Conservation (phyloP, 257 asterid genomes). For the Solanum sparsipilum region DNA sequence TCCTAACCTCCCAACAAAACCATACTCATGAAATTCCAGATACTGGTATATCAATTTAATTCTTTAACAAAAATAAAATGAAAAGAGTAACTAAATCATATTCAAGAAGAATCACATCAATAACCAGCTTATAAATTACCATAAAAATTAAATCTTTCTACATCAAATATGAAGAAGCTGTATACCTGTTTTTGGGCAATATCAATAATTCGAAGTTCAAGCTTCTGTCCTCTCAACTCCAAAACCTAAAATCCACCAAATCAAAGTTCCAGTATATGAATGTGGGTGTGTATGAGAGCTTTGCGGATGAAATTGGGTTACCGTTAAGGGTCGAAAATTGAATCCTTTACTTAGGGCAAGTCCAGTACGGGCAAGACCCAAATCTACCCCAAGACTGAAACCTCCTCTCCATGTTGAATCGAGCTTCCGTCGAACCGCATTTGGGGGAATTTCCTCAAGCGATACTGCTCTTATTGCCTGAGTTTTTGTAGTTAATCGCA, state of each 20-base stretch:
- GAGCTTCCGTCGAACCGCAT: conserved; percentile 48
- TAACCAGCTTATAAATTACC: background rate
- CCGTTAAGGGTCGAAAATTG: conserved; percentile 67
- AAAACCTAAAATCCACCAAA: conserved; percentile 36
- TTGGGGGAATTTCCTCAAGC: conserved; percentile 61
- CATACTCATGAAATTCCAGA: background rate
- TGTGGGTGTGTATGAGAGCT: background rate
- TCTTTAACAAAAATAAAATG: background rate
- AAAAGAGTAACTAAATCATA: background rate
- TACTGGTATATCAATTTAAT: background rate
- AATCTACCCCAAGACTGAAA: conserved; percentile 81
- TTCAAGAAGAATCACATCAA: background rate
- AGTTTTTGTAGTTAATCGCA: background rate
- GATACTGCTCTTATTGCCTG: conserved; percentile 1
- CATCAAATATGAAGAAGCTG: background rate
- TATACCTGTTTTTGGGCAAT: conserved; percentile 66
- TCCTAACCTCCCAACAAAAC: conserved; percentile 32
- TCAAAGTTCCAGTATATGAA: background rate
- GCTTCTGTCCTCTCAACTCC: conserved; percentile 79
- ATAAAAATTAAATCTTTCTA: background rate
- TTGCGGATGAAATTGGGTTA: conserved; percentile 1
- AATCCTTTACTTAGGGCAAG: conserved; percentile 88
- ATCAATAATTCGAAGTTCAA: conserved; percentile 64
- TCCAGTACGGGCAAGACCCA: conserved; percentile 82
- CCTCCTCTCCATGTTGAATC: conserved; percentile 78